Evolutionary conservation across 2,329 filamentous ascomycete species (phyloP), one percentile per base, ranked within the genome.

Genomic region (Trichophyton equinum): DNA sequence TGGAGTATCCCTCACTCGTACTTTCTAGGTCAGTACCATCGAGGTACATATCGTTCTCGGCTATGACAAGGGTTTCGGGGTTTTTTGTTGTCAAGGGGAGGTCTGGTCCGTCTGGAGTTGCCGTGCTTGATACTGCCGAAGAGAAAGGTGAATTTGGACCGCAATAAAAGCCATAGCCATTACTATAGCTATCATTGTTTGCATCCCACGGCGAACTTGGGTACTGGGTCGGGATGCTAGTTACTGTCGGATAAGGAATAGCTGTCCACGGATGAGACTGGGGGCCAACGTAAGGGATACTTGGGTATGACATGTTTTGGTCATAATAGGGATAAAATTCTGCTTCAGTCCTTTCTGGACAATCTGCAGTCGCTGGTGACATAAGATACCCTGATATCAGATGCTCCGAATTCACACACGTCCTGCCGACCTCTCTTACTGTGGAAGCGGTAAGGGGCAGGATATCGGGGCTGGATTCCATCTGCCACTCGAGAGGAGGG

Each of bases 91-190:
- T 38, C 11, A 59, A 11, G 5, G 57, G 9, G 5, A 60, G n/a
- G 18, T 60, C 58, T 42, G 47, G 47, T n/a, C n/a, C n/a, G n/a
- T n/a, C n/a, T n/a, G n/a, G n/a, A 1, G 60, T 57, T 22, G 57
- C 60, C 9, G 46, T 46, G 49, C 46, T 62, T 33, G 60, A 63
- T 13, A 57, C 4, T 33, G 30, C 51, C 7, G 60, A 62, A 22
- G 62, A 61, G 47, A 59, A 63, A 6, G 62, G 60, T 20, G 62
- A 62, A 18, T 38, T 44, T 1, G 62, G 57, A 42, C 62, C 61
- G 30, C 51, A 57, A 25, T 63, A 60, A 55, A 60, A 53, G 38
- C 42, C 42, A 36, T 49, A 36, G 18, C 36, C 57, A 25, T 42
- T 42, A 7, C 20, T 36, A 13, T 59, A 27, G 11, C 40, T 25